Base-by-base conservation (phyloP, 768 basidiomycete genomes). In the Neoboletus subvelutipes region DNA sequence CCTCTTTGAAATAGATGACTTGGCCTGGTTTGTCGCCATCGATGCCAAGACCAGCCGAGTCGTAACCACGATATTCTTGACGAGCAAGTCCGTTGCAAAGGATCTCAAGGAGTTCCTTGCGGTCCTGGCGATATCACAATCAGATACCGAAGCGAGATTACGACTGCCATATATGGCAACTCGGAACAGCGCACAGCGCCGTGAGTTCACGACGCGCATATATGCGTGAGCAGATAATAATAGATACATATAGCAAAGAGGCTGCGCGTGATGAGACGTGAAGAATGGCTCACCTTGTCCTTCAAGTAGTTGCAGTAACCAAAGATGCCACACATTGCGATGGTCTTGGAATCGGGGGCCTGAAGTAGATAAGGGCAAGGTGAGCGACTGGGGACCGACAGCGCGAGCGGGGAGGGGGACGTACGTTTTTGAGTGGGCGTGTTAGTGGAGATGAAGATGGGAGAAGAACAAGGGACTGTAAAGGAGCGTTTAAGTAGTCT, bases 51-150 rank as follows among this genome's bases (percentile, higher is more conserved):
- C 92, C 92, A 22, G 96, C 97, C 63, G 91, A 94, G 72, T 99
- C 97, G 71, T 99, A 99, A 40, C 97, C 97, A 70, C 97, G 90
- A 75, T 99, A 99, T 73, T 99, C 97, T 64, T 98, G 87, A 57
- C 97, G 87, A 52, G 91, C 86, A 57, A 99, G 89, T 60, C 95
- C 97, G 55, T 87, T 88, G 68, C 86, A 84, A 50, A 99, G 84
- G 59, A 94, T 86, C 66, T 98, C 94, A 60, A 96, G 86, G 62
- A 98, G 81, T 66, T 92, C 88, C 72, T 90, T 87, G 65, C 96
- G 92, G 71, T 87, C 84, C 92, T 95, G 72, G 39, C 22, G 12
- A 46, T 24, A 22, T 26, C 5, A 11, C 20, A 1, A 54, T 67
- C 41, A 65, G 67, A 56, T 48, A 56, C 22, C 53, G 48, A 50